Evolutionary conservation across 805 yeast species (phyloP).

Genomic region (Phaffomyces thermotolerans): DNA sequence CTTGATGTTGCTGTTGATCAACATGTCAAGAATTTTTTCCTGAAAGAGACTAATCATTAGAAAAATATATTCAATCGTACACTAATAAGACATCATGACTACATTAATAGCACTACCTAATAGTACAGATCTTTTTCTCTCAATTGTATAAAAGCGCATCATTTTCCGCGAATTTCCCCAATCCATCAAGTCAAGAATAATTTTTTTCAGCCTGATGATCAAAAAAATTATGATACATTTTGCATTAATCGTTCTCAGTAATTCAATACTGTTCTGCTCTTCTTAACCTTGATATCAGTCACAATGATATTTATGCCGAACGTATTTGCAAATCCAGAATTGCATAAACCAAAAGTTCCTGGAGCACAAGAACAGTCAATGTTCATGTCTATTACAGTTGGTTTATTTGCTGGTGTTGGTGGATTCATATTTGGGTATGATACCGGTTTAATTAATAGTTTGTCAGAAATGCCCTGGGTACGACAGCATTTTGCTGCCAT

Average conservation of each 20-base stretch:
- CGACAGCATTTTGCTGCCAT: slow-evolving; percentile 45
- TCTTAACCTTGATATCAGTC: neutral
- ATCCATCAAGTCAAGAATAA: too few relatives aligned
- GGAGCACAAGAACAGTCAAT: slow-evolving; percentile 39
- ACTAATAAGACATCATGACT: neutral
- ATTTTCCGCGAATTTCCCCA: too few relatives aligned
- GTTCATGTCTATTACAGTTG: slow-evolving; percentile 63
- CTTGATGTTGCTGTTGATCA: slow-evolving; percentile 49
- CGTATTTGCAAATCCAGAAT: slow-evolving; percentile 15
- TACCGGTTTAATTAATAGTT: slow-evolving; percentile 77
- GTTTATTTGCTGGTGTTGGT: slow-evolving; percentile 81
- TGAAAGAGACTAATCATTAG: slow-evolving; percentile 1
- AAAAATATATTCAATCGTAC: neutral
- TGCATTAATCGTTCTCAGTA: too few relatives aligned
- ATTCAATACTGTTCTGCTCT: too few relatives aligned
- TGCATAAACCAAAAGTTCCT: slow-evolving; percentile 9
- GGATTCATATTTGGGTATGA: slow-evolving; percentile 88
- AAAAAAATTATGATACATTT: too few relatives aligned
- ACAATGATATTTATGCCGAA: slow-evolving; percentile 12
- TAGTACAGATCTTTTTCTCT: neutral
- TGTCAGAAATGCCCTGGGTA: slow-evolving; percentile 71
- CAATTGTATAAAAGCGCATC: too few relatives aligned
- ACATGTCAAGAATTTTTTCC: slow-evolving; percentile 26
- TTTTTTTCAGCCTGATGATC: neutral
- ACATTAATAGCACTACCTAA: too few relatives aligned